phyloP scores from a whole-genome alignment of 2,329 filamentous ascomycete species.

The Incumbomyces delicatus region DNA sequence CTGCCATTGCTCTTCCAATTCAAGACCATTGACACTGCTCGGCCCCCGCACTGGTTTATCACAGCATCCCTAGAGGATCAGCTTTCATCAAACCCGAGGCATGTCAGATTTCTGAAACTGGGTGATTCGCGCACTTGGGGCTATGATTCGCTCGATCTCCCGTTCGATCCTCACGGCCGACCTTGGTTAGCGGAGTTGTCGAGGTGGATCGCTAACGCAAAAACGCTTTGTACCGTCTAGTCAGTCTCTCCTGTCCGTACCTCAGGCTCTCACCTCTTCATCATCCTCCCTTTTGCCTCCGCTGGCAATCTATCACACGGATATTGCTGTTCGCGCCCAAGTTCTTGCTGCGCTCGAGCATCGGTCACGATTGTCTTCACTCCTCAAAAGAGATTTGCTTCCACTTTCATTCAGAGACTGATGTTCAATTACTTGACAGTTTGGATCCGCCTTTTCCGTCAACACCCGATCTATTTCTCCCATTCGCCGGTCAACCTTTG shows the following conservation, averaged over 20 bases:
- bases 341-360: neutral
- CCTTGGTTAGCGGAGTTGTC: no score
- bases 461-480: neutral
- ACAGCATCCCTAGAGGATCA: neutral
- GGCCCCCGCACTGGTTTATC: neutral
- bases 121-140: no score
- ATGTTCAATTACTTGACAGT: neutral
- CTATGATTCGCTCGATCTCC: no score
- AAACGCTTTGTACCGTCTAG: no score
- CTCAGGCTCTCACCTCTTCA: no score
- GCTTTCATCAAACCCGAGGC: neutral
- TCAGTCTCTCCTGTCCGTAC: no score
- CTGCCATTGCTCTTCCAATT: neutral
- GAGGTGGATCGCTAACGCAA: no score
- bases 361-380: no score
- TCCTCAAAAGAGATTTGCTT: no score
- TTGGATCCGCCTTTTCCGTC: neutral
- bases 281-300: neutral
- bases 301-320: neutral
- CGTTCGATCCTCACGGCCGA: no score
- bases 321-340: neutral
- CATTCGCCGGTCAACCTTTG: neutral
- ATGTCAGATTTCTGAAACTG: no score
- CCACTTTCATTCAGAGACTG: no score
- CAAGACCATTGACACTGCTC: neutral